Evolutionary conservation across 1,284 basidiomycete species (phyloP).

Genomic region (Ceratorhiza oryzae-sativae): DNA sequence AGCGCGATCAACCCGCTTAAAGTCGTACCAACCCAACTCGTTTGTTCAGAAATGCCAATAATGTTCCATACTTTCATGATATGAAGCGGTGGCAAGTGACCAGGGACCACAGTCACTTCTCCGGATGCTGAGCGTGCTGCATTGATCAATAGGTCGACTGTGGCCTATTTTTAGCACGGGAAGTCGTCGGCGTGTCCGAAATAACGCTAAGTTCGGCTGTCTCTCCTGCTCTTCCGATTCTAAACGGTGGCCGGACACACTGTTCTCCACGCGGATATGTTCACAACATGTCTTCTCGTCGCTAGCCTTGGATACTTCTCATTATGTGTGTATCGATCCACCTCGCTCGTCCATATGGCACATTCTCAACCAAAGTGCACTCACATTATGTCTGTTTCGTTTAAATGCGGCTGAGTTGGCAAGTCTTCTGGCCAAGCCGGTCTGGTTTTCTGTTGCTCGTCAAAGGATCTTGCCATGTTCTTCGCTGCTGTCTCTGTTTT

Average conservation of each 20-base stretch:
- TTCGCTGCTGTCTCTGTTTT: constrained; percentile 29
- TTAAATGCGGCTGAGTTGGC: constrained; percentile 14
- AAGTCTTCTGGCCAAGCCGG: not conserved
- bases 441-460: not conserved
- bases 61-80: not conserved
- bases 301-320: not conserved
- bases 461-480: constrained; percentile 22
- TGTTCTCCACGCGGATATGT: not conserved
- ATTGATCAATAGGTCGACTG: not conserved
- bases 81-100: not conserved
- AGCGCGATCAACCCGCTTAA: not conserved
- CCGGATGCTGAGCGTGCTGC: not conserved
- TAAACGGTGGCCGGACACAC: not conserved
- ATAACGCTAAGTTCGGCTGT: not conserved
- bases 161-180: constrained; percentile 8
- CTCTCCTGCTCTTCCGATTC: not conserved
- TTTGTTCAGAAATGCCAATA: constrained; percentile 2
- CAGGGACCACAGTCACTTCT: not conserved
- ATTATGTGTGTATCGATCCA: constrained; percentile 1
- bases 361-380: not conserved
- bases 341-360: not conserved
- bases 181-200: not conserved
- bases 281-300: not conserved
- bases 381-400: not conserved
- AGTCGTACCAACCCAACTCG: not conserved